These are phyloP conservation scores for Russula ochroleuca DNA, from an alignment of 768 basidiomycete species.

Conservation along the genomic window DNA sequence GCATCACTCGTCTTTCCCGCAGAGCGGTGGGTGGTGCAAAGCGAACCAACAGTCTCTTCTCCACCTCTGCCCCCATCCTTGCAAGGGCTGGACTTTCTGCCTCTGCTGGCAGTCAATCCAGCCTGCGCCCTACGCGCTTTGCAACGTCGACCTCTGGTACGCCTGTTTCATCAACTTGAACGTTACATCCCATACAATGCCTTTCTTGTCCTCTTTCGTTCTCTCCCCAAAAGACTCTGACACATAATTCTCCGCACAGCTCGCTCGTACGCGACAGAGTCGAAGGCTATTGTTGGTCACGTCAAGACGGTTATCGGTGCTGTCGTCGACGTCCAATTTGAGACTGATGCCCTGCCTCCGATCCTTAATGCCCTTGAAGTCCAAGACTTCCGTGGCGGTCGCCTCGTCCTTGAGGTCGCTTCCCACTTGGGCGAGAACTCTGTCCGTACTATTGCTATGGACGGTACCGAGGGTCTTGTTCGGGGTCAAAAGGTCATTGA, in stretches of 20 bases:
- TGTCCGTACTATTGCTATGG: conserved; percentile 99
- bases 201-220: conserved; percentile 24
- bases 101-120: conserved; percentile 43
- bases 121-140: conserved; percentile 47
- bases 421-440: conserved; percentile 99
- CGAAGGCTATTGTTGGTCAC: conserved; percentile 63
- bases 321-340: conserved; percentile 99
- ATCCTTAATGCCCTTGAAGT: conserved; percentile 99
- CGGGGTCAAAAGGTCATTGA: conserved; percentile 97
- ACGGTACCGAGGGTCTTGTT: conserved; percentile 99
- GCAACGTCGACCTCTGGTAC: conserved; percentile 51
- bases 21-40: conserved; percentile 73
- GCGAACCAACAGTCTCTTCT: conserved; percentile 77
- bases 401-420: conserved; percentile 98
- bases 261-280: conserved; percentile 90
- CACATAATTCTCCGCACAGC: conserved; percentile 41
- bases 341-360: conserved; percentile 88
- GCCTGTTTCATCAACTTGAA: conserved; percentile 30
- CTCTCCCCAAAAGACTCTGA: conserved; percentile 27
- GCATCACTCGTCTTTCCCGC: conserved; percentile 83
- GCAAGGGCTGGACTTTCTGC: conserved; percentile 48
- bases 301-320: conserved; percentile 99
- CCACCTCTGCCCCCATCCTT: conserved; percentile 57
- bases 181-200: background rate
- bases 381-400: conserved; percentile 87